Evolutionary conservation across 208 protist genomes (phyloP).

Genomic region (Leishmania tarentolae): DNA sequence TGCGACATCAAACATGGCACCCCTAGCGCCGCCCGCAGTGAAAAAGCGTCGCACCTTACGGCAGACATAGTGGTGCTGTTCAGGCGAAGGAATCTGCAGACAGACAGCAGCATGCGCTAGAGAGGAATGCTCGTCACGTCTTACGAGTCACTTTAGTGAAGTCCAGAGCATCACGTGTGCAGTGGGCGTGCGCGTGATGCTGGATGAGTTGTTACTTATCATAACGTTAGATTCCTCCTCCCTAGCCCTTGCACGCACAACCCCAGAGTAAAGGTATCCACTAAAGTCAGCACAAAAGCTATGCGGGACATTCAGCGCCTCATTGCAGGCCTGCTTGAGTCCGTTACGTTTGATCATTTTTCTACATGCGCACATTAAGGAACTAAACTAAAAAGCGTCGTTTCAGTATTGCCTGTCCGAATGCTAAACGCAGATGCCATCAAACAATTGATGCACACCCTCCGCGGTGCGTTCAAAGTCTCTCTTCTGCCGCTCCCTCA

Average conservation of each 20-base stretch:
- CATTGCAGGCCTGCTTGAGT: background rate
- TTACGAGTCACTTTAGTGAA: background rate
- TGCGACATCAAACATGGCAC: conserved; percentile 17
- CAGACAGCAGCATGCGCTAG: background rate
- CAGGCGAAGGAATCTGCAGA: background rate
- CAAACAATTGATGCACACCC: background rate
- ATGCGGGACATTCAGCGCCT: background rate
- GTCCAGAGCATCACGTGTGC: background rate
- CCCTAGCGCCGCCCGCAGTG: conserved; percentile 46
- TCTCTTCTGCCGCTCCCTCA: background rate
- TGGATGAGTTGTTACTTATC: background rate
- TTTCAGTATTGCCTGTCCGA: background rate
- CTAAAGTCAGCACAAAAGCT: background rate
- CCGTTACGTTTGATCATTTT: background rate
- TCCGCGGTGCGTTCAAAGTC: background rate
- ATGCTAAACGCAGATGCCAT: background rate
- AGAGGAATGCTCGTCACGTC: background rate
- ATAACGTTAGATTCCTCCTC: background rate
- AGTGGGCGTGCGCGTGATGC: background rate
- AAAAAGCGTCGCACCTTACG: conserved; percentile 86
- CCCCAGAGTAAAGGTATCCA: background rate
- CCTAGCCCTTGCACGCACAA: background rate
- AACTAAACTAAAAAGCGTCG: background rate
- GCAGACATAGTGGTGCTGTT: conserved; percentile 44
- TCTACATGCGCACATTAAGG: background rate